Percentiles rank a stretch among this genome's conserved stretches.
These are phyloP conservation scores for Calonectria honghensis DNA, from an alignment of 2,329 filamentous ascomycete species.

Conservation along the genomic window DNA sequence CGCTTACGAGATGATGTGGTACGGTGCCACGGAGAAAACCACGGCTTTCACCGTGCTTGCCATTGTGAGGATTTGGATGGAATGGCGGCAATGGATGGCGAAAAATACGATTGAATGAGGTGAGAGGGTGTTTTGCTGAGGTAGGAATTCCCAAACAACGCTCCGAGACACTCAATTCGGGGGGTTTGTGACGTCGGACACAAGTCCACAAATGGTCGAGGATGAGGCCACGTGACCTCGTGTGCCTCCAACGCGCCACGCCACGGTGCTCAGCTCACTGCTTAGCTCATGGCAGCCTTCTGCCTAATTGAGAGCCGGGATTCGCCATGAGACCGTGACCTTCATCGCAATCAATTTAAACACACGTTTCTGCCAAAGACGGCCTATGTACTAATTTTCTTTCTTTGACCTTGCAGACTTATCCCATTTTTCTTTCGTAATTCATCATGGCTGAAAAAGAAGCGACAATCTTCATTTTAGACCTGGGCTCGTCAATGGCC, in stretches of 20 bases:
- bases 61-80: conserved; percentile 61
- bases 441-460: conserved; percentile 91
- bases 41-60: conserved; percentile 68
- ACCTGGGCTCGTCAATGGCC: conserved; percentile 91
- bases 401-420: conserved; percentile 5
- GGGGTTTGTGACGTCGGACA: conserved; percentile 34
- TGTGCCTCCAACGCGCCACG: conserved; percentile 49
- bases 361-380: conserved; percentile 12
- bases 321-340: conserved; percentile 47
- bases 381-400: not conserved
- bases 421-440: conserved; percentile 21
- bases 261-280: conserved; percentile 39
- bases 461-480: conserved; percentile 92
- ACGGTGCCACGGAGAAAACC: conserved; percentile 80
- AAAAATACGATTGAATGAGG: conserved; percentile 21
- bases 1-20: conserved; percentile 83
- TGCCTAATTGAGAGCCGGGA: conserved; percentile 53
- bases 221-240: conserved; percentile 57
- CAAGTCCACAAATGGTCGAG: not conserved
- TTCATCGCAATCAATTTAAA: conserved; percentile 43
- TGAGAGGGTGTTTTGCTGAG: conserved; percentile 6
- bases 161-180: conserved; percentile 15
- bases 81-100: conserved; percentile 10
- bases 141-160: conserved; percentile 10
- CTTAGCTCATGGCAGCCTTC: conserved; percentile 49